Evolutionary conservation across 805 yeast species (phyloP), one percentile per base, ranked within the genome.

Genomic region (Sporopachydermia quercuum): DNA sequence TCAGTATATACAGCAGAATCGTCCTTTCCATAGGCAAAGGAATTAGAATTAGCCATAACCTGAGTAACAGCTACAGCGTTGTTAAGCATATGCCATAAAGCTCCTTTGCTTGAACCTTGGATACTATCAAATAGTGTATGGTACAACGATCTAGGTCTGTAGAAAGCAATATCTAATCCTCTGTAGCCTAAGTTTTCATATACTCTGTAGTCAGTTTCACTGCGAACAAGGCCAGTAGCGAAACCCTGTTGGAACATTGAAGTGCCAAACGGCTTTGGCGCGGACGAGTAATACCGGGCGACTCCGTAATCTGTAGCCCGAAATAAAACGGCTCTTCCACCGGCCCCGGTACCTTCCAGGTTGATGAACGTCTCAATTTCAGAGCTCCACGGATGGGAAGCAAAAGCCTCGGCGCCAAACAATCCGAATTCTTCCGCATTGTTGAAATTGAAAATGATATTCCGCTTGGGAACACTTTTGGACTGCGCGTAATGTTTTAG

Each of bases 331-430:
- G 95, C 82, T 47, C 79, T 74, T 3, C 91, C 87, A 17, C 95
- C 95, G 1, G 91, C 80, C 2, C 96, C 96, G 0, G 95, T 83
- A 14, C 96, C 96, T 62, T 86, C 96, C 45, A 86, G 61, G 54
- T 87, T 87, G 47, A 86, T 64, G 42, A 87, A 79, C 50, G 70
- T 78, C 34, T 62, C 62, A 2, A 80, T 75, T 13, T 70, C 55
- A 34, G 66, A 57, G 16, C 72, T 65, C 89, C 93, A 81, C 14
- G 79, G 76, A 54, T 85, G 94, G 19, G 68, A 54, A 40, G 81
- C 58, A 49, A 84, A 85, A 0, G 79, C 70, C 36, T 68, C 66
- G 0, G 96, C 94, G 3, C 96, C 96, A 41, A 76, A 60, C 19
- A 87, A 63, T 0, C 94, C 94, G 56, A 83, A 79, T 51, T 86